Percentiles rank a stretch among this genome's conserved stretches.
These are phyloP conservation scores for Rutstroemia sp. DNA, from an alignment of 2,329 filamentous ascomycete genomes.

Conservation along the genomic window DNA sequence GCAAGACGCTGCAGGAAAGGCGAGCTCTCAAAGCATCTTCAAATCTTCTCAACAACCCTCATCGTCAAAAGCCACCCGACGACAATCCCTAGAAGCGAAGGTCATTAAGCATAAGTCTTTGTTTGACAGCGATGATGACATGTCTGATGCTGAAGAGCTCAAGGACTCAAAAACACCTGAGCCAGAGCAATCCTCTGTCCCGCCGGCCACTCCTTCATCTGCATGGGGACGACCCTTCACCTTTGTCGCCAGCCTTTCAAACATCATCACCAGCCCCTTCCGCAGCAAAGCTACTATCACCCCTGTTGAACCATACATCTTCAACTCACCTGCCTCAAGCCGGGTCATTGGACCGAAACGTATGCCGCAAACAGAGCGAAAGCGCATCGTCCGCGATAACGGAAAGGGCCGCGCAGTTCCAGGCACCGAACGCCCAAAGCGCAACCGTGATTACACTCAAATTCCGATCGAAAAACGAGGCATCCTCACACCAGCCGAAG, in stretches of 20 bases:
- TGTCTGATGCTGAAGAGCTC: neutral
- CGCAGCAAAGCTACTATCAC: neutral
- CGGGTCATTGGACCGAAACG: neutral
- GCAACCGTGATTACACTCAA: neutral
- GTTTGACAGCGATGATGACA: neutral
- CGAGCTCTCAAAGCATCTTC: neutral
- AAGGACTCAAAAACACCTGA: neutral
- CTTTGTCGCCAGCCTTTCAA: neutral
- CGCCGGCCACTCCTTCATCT: neutral
- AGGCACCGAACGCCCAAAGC: slow-evolving; percentile 2
- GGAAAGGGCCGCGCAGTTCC: neutral
- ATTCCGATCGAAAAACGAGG: neutral
- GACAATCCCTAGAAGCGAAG: neutral
- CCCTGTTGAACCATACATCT: neutral
- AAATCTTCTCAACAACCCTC: neutral
- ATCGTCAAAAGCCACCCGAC: neutral
- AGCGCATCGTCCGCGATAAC: neutral
- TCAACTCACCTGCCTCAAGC: neutral
- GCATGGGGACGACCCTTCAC: neutral
- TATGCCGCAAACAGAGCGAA: slow-evolving; percentile 6
- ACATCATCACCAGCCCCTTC: neutral
- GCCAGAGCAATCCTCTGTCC: neutral
- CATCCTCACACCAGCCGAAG: neutral
- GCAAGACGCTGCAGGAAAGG: neutral
- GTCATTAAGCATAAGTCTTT: neutral